A percentile compares a stretch with the other conserved stretches of the same genome.
Evolutionary conservation across 306 rosid species (phyloP).

Genomic region (Cicer chorassanicum): DNA sequence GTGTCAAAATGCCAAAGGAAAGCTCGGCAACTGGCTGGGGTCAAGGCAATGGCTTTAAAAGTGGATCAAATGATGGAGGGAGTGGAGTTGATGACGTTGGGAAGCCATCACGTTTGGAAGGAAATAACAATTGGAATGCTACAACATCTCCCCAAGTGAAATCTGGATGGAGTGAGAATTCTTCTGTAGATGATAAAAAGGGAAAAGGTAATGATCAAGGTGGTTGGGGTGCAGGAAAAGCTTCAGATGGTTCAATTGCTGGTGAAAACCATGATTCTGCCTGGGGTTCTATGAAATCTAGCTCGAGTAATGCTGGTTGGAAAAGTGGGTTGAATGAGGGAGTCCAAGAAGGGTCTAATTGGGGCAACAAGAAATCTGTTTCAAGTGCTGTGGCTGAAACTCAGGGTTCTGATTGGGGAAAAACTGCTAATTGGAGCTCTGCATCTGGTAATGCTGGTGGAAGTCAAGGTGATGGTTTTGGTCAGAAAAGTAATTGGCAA

Average conservation of each 20-base stretch:
- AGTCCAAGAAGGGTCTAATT: slow-evolving; percentile 35
- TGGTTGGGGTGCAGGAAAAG: slow-evolving; percentile 37
- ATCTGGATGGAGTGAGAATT: too few species aligned
- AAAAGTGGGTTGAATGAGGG: slow-evolving; percentile 39
- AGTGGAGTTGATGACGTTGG: slow-evolving; percentile 35
- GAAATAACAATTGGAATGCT: too few species aligned
- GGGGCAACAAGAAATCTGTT: neutral
- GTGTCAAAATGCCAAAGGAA: neutral
- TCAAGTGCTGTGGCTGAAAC: slow-evolving; percentile 7
- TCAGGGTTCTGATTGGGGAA: slow-evolving; percentile 28
- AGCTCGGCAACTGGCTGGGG: too few species aligned
- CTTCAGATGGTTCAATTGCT: slow-evolving; percentile 31
- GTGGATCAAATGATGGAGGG: slow-evolving; percentile 39
- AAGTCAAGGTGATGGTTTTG: neutral
- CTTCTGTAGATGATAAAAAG: slow-evolving; percentile 1
- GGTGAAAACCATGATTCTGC: slow-evolving; percentile 7
- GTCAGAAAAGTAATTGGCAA: too few species aligned
- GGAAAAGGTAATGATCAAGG: slow-evolving; percentile 23
- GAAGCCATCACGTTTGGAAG: neutral
- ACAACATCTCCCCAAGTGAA: too few species aligned
- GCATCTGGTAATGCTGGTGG: neutral
- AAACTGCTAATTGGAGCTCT: slow-evolving; percentile 32
- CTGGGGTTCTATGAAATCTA: slow-evolving; percentile 6
- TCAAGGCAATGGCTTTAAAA: too few species aligned
- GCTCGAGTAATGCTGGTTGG: slow-evolving; percentile 27